Conservation (phyloP, 2,329 filamentous ascomycete genomes). For the Paecilomyces niveus region DNA sequence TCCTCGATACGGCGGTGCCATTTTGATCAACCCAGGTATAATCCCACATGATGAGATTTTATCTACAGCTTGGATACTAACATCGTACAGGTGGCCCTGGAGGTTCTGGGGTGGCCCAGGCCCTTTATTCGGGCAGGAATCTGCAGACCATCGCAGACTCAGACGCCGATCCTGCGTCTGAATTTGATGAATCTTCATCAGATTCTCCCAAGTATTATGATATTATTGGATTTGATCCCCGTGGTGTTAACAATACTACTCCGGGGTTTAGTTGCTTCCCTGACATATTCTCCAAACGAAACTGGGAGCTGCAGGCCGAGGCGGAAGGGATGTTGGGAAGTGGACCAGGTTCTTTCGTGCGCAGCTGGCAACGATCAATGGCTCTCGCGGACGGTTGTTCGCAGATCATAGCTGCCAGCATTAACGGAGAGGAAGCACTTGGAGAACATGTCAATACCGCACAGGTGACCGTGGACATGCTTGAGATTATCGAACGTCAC, state of each 20-base stretch:
- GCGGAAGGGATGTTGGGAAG: conserved; percentile 31
- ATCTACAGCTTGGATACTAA: conserved; percentile 2
- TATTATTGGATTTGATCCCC: conserved; percentile 39
- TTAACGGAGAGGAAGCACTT: conserved; percentile 15
- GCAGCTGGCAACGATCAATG: conserved; percentile 25
- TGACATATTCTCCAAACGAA: conserved; percentile 17
- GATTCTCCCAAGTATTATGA: conserved; percentile 26
- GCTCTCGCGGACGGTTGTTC: conserved; percentile 28
- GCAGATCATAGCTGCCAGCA: conserved; percentile 11
- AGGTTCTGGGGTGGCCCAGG: conserved; percentile 32
- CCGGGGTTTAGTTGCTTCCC: conserved; percentile 36
- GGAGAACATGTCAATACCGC: conserved; percentile 27
- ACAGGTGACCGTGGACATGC: conserved; percentile 27
- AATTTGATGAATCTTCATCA: neutral
- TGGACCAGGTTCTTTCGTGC: conserved; percentile 15
- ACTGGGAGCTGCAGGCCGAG: conserved; percentile 27
- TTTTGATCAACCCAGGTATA: conserved; percentile 41
- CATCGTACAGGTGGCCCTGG: conserved; percentile 34
- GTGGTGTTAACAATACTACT: conserved; percentile 36
- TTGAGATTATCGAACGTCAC: conserved; percentile 32
- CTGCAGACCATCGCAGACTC: conserved; percentile 34
- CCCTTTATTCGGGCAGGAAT: conserved; percentile 23
- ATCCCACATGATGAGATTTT: conserved; percentile 1
- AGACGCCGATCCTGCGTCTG: conserved; percentile 12
- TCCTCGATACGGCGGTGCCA: conserved; percentile 38